Evolutionary conservation across 1,284 basidiomycete genomes (phyloP).

Genomic region (Butyriboletus appendiculatus): DNA sequence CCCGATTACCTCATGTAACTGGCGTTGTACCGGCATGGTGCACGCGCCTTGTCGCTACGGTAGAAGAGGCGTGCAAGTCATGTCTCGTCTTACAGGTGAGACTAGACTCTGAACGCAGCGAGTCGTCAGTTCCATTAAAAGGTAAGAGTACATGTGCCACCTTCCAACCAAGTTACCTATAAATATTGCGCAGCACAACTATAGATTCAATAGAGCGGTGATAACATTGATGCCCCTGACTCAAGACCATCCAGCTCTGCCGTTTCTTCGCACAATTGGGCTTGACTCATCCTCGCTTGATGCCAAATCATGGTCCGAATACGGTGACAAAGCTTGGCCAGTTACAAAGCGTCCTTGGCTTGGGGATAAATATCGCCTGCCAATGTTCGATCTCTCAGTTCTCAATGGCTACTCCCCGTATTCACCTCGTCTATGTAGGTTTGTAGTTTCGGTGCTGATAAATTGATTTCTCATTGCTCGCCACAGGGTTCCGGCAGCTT

Average conservation of each 20-base stretch:
- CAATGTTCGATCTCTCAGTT: no score
- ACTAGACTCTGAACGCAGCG: not conserved
- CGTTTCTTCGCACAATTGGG: not conserved
- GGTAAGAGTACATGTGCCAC: no score
- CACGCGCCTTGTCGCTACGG: not conserved
- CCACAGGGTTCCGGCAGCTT: not conserved
- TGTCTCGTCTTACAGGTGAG: not conserved
- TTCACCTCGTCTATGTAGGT: conserved; percentile 1
- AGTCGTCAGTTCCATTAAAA: not conserved
- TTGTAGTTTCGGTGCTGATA: not conserved
- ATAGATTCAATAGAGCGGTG: no score
- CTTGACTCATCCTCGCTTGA: not conserved
- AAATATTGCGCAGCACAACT: not conserved
- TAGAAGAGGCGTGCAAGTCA: not conserved
- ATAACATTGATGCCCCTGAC: not conserved
- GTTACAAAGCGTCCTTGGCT: not conserved
- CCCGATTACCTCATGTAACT: conserved; percentile 27
- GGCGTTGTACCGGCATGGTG: not conserved
- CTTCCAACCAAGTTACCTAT: no score
- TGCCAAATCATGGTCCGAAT: not conserved
- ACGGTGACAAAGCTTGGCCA: no score
- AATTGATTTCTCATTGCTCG: not conserved
- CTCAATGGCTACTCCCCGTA: conserved; percentile 1
- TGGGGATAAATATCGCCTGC: not conserved
- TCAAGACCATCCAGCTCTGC: no score